Base-by-base conservation (phyloP, 2,329 filamentous ascomycete species). In the Claviceps fusiformis region DNA sequence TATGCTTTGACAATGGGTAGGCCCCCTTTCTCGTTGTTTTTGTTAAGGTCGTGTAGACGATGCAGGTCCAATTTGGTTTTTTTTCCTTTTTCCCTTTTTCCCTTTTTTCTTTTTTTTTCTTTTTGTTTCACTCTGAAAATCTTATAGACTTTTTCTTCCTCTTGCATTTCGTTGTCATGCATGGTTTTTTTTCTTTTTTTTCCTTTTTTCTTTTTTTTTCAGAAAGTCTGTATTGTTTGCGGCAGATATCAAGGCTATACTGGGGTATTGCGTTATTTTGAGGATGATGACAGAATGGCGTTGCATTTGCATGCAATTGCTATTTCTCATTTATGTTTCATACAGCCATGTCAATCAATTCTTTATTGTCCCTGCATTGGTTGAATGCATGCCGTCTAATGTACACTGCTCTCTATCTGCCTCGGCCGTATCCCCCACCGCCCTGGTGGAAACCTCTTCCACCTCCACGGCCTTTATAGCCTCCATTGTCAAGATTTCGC, bases 401-500 rank as follows among this genome's bases (percentile, higher is more conserved):
- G 37, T 41, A 41, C 37, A 41, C 17, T 15, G 3, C 39, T 17
- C 39, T 17, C 39, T 41, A 41, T 41, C 17, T 41, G 39, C 39
- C 15, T 41, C 39, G 15, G 15, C 15, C 17, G 39, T 41, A 41
- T 41, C 56, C 52, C 15, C 37, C 39, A 7, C 52, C 52, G 33
- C 56, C 37, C n/a, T 46, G 41, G 39, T 54, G 27, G n/a, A 48
- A 33, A 3, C 59, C 65, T 11, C 60, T 56, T 13, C 65, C 39
- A 10, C 49, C 37, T n/a, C 35, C 49, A 54, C 65, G 57, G 17
- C 69, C 67, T 39, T 55, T 52, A 47, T 52, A 58, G 1, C 48
- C 64, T 52, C 35, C 63, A 52, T 66, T 65, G 47, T 69, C 68
- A 1, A 64, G 64, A 2, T 65, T 64, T 53, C 68, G 59, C 39